phyloP scores from a whole-genome alignment of 805 yeast species.

The Saturnispora gosingensis region DNA sequence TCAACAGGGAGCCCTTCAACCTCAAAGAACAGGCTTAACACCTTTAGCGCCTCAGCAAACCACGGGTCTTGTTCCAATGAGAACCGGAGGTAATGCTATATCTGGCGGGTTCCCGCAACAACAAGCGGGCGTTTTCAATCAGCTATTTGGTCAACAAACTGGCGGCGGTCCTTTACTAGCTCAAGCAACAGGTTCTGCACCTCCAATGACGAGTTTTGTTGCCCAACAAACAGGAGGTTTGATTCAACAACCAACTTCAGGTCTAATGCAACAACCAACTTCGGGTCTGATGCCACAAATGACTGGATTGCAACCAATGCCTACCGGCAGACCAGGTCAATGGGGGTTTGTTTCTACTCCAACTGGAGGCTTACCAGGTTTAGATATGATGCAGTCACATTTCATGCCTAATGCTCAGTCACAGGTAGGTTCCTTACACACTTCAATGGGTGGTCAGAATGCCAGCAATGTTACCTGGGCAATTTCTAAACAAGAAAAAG shows the following conservation, averaged over 20 bases:
- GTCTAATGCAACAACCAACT: slow-evolving; percentile 21
- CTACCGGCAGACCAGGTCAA: slow-evolving; percentile 61
- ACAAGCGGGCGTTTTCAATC: slow-evolving; percentile 48
- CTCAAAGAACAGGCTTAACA: slow-evolving; percentile 42
- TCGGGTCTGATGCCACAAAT: slow-evolving; percentile 34
- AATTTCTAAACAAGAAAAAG: slow-evolving; percentile 80
- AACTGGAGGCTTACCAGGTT: slow-evolving; percentile 62
- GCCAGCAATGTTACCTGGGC: slow-evolving; percentile 63
- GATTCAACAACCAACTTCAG: slow-evolving; percentile 32
- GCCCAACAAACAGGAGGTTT: slow-evolving; percentile 23
- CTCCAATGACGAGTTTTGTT: slow-evolving; percentile 25
- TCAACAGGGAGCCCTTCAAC: slow-evolving; percentile 28
- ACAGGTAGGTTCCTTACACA: slow-evolving; percentile 22
- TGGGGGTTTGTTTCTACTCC: slow-evolving; percentile 72
- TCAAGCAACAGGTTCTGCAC: slow-evolving; percentile 32
- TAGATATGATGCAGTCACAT: slow-evolving; percentile 56
- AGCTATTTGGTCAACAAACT: slow-evolving; percentile 15
- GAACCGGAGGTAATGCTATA: slow-evolving; percentile 35
- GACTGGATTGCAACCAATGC: slow-evolving; percentile 43
- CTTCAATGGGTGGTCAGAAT: slow-evolving; percentile 23
- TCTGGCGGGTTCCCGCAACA: background rate
- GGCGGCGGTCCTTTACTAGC: slow-evolving; percentile 9
- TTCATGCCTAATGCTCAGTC: slow-evolving; percentile 46
- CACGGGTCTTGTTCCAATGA: slow-evolving; percentile 28
- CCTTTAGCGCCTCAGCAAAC: slow-evolving; percentile 30